Conservation (phyloP, 345 rosid species). For the Toxicodendron radicans region DNA sequence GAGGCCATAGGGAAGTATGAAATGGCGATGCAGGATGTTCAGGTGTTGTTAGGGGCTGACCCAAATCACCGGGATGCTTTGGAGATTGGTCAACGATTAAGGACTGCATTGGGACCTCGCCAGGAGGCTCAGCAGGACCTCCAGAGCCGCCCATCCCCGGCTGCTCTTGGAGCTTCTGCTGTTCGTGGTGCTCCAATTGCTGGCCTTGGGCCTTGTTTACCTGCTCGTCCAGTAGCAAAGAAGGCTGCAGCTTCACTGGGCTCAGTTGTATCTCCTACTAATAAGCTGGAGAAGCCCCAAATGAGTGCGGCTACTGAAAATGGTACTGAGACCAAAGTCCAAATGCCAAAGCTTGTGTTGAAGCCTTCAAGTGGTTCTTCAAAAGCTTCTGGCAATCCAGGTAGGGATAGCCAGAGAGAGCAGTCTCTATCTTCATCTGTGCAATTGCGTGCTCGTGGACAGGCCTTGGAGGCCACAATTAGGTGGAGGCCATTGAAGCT, state of each 20-base stretch:
- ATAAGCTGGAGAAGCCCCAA: conserved; percentile 53
- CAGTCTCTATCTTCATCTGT: conserved; percentile 31
- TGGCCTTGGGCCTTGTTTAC: conserved; percentile 93
- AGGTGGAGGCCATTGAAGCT: conserved; percentile 78
- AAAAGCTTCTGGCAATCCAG: conserved; percentile 32
- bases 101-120: conserved; percentile 63
- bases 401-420: conserved; percentile 34
- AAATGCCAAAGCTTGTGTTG: conserved; percentile 53
- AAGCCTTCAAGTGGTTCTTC: conserved; percentile 56
- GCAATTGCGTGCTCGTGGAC: conserved; percentile 19
- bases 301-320: conserved; percentile 41
- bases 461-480: conserved; percentile 39
- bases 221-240: conserved; percentile 70
- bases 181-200: conserved; percentile 87
- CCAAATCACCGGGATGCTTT: conserved; percentile 76
- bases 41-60: conserved; percentile 62
- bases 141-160: conserved; percentile 93
- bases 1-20: conserved; percentile 82
- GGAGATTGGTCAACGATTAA: conserved; percentile 66
- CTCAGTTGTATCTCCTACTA: conserved; percentile 32
- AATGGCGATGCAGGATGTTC: conserved; percentile 83
- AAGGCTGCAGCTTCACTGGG: conserved; percentile 48
- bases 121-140: conserved; percentile 84
- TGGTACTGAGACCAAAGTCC: conserved; percentile 52
- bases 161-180: conserved; percentile 98